Conservation (phyloP, 768 basidiomycete genomes). For the Phaeolepiota aurea region DNA sequence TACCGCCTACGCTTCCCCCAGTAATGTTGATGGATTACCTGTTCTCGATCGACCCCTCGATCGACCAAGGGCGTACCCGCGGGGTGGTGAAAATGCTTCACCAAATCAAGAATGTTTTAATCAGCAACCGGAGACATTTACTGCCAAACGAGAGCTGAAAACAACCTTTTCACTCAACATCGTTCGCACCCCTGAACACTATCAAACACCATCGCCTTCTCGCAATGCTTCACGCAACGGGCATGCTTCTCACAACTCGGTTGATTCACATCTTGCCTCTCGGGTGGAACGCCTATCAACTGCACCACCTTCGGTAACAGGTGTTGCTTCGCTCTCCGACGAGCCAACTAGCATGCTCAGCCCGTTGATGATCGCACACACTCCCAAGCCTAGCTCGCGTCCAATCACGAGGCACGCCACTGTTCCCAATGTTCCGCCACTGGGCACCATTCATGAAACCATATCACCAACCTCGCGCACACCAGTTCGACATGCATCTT, state of each 20-base stretch:
- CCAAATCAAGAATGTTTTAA: constrained; percentile 5
- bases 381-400: constrained; percentile 19
- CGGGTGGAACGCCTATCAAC: constrained; percentile 17
- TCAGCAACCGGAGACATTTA: constrained; percentile 28
- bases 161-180: constrained; percentile 62
- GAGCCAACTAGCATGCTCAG: constrained; percentile 39
- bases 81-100: neutral
- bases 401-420: constrained; percentile 22
- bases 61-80: neutral
- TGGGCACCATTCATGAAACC: constrained; percentile 32
- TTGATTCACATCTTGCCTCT: constrained; percentile 16
- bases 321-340: constrained; percentile 26
- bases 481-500: neutral
- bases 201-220: constrained; percentile 18
- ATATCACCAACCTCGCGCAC: neutral
- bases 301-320: constrained; percentile 4
- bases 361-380: constrained; percentile 29
- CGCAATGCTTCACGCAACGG: constrained; percentile 9
- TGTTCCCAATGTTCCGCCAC: constrained; percentile 20
- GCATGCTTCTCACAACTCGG: constrained; percentile 11
- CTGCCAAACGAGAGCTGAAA: constrained; percentile 41
- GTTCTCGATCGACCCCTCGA: constrained; percentile 1
- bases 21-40: constrained; percentile 4
- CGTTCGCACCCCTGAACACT: constrained; percentile 62
- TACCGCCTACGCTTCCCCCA: constrained; percentile 6